phyloP scores from a whole-genome alignment of 257 asterid genomes.

The Solanum megistacrolobum region DNA sequence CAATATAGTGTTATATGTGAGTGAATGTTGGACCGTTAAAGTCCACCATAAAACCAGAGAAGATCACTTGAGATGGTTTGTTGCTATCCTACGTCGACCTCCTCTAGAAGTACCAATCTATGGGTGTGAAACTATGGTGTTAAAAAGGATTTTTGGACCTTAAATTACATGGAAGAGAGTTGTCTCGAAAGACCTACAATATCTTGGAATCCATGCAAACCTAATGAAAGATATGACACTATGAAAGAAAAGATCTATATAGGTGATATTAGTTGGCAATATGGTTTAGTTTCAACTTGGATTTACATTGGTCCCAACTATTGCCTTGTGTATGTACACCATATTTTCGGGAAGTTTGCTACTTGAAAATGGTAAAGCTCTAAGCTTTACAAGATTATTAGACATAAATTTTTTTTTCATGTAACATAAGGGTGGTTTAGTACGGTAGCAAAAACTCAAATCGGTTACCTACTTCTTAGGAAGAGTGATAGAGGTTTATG shows the following conservation, averaged over 20 bases:
- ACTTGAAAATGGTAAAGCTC: background rate
- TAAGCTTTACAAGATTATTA: background rate
- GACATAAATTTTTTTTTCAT: background rate
- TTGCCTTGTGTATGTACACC: background rate
- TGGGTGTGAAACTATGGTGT: background rate
- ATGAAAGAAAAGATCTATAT: background rate
- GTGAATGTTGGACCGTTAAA: background rate
- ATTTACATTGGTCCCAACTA: background rate
- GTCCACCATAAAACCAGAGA: background rate
- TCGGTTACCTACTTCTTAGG: background rate
- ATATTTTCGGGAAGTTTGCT: background rate
- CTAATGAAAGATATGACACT: background rate
- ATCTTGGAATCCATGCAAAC: background rate
- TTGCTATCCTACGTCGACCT: background rate
- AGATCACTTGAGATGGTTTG: background rate
- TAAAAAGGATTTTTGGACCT: background rate
- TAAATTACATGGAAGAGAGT: background rate
- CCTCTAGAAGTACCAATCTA: background rate
- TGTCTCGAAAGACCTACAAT: background rate
- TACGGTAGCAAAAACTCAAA: background rate
- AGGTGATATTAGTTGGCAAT: background rate
- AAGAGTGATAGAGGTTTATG: background rate
- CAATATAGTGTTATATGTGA: background rate
- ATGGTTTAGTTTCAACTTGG: background rate
- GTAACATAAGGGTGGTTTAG: background rate